Evolutionary conservation across 2,329 filamentous ascomycete species (phyloP).

Genomic region (Aureobasidium mangrovei): DNA sequence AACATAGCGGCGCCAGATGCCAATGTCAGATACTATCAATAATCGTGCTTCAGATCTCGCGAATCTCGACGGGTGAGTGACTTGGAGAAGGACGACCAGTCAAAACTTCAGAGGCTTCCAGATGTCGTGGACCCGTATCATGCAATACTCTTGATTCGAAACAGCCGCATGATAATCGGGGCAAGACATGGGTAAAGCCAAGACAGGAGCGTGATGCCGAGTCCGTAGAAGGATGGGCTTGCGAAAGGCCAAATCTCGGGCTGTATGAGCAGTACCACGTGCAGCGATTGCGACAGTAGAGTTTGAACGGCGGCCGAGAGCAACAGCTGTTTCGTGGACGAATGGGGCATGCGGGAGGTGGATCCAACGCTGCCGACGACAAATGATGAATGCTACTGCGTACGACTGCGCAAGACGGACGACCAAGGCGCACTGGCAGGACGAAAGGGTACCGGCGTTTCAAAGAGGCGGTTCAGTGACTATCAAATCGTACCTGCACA

Average conservation of each 20-base stretch:
- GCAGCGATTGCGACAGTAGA: background rate
- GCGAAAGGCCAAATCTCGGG: constrained; percentile 1
- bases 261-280: background rate
- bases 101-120: too few relatives aligned
- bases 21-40: too few relatives aligned
- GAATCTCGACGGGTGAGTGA: too few relatives aligned
- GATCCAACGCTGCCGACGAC: constrained; percentile 3
- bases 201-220: background rate
- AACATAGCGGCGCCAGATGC: too few relatives aligned
- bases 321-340: background rate
- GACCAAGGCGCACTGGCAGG: background rate
- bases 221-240: background rate
- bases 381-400: background rate
- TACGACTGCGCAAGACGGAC: background rate
- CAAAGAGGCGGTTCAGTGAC: background rate
- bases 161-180: too few relatives aligned
- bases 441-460: background rate
- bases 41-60: too few relatives aligned
- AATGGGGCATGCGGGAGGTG: constrained; percentile 1
- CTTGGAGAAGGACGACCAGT: too few relatives aligned
- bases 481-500: constrained; percentile 6
- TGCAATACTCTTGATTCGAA: too few relatives aligned
- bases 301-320: background rate
- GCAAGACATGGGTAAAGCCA: background rate
- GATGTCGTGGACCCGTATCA: too few relatives aligned